Base-by-base conservation (phyloP, 2,329 filamentous ascomycete genomes). In the Aspergillus alliaceus region DNA sequence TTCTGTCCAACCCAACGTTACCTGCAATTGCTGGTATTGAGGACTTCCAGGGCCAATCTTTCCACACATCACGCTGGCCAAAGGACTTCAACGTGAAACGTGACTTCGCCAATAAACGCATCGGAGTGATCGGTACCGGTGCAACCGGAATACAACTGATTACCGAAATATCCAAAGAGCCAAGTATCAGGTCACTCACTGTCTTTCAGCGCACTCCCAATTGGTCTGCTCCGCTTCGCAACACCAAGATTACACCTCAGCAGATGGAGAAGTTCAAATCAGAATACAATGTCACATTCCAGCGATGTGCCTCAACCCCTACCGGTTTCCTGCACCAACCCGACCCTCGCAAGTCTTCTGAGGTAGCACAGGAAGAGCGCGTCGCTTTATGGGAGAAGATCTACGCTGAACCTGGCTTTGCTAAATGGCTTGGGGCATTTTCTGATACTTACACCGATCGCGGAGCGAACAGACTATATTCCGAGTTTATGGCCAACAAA, bases 401-500 rank as follows among this genome's bases (percentile, higher is more conserved):
- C 0, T 67, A 64, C 44, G 35, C 53, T 1, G 22, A 58, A 5
- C 59, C 63, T 9, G 65, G 65, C 2, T 66, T 67, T 35, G 51
- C 49, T 1, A 65, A 63, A 18, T 65, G 61, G 61, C 50, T 63
- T 3, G 56, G 58, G 2, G 48, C 73, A 75, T 87, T 84, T 71
- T 78, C 77, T 49, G 84, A 88, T 57, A 75, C 77, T 27, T 60
- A 85, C 4, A 65, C 73, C 14, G 68, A 76, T 40, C 42, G 69
- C 0, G 75, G 80, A 15, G 80, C 82, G 1, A 87, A 87, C 62
- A 69, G 75, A 15, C 75, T 79, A 51, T 74, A 77, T 0, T 86
- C 86, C 64, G 73, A 79, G 15, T 85, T 86, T 68, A 86, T 84
- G 81, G 76, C 74, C 2, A 75, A 78, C 61, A 84, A 84, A 66